Evolutionary conservation across 805 yeast species (phyloP).

Genomic region (Saturnispora quitensis): DNA sequence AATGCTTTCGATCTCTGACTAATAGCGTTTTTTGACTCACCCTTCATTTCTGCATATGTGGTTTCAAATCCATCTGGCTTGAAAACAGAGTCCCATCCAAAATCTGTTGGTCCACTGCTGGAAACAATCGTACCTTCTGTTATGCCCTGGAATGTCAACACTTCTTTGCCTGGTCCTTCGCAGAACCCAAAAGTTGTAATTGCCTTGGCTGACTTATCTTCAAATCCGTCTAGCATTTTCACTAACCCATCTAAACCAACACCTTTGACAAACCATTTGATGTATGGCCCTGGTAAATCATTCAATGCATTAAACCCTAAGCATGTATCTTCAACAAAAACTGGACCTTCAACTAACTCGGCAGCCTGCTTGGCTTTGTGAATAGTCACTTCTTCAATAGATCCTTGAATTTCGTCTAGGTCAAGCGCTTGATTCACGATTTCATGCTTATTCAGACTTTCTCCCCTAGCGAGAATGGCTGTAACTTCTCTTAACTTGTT

Average conservation of each 20-base stretch:
- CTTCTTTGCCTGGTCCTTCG: constrained; percentile 67
- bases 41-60: constrained; percentile 88
- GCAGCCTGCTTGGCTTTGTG: constrained; percentile 78
- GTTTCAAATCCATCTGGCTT: constrained; percentile 66
- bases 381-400: constrained; percentile 69
- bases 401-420: constrained; percentile 85
- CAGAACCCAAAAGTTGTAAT: constrained; percentile 90
- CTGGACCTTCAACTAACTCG: constrained; percentile 57
- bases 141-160: constrained; percentile 74
- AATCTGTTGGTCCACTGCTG: constrained; percentile 65
- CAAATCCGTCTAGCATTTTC: constrained; percentile 71
- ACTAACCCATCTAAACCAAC: constrained; percentile 73
- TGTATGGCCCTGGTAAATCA: constrained; percentile 79
- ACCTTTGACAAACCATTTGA: constrained; percentile 79
- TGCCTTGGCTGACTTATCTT: constrained; percentile 78
- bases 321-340: constrained; percentile 91
- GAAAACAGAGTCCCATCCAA: constrained; percentile 94
- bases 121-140: constrained; percentile 77
- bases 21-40: constrained; percentile 63
- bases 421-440: constrained; percentile 65
- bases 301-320: constrained; percentile 73
- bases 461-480: constrained; percentile 48
- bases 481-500: constrained; percentile 83
- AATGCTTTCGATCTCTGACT: constrained; percentile 87
- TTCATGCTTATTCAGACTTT: constrained; percentile 28